These are phyloP conservation scores for Linnemannia elongata DNA, from an alignment of 192 early-diverging fungal species.

Conservation along the genomic window DNA sequence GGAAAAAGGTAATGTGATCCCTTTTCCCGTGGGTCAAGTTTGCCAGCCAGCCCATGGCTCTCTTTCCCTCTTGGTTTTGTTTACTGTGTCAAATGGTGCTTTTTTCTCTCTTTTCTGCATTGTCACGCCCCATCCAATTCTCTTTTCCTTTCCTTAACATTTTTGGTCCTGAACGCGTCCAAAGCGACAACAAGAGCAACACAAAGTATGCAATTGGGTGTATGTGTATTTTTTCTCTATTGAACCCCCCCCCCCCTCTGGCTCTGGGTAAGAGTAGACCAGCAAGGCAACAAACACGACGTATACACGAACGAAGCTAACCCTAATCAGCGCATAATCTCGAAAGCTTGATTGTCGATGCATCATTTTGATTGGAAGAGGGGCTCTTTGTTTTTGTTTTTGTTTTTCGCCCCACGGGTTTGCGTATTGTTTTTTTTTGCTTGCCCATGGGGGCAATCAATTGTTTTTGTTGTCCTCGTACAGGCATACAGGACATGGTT, in stretches of 20 bases:
- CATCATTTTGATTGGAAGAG: neutral
- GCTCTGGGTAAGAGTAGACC: neutral
- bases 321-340: neutral
- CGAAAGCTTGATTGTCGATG: conserved; percentile 3
- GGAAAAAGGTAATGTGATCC: conserved; percentile 4
- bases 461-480: neutral
- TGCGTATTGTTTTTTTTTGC: neutral
- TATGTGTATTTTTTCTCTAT: neutral
- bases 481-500: neutral
- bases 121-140: neutral
- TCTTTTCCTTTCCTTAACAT: neutral
- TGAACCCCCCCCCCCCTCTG: neutral
- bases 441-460: neutral
- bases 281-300: neutral
- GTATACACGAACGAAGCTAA: neutral
- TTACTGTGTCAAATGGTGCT: neutral
- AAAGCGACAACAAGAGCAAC: neutral
- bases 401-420: neutral
- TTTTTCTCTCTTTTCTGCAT: neutral
- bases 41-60: neutral
- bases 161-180: conserved; percentile 2
- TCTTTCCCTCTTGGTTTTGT: neutral
- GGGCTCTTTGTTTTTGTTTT: neutral
- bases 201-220: neutral
- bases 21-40: neutral